Conservation (phyloP, 352 stramenopile species). For the Phytophthora lateralis region DNA sequence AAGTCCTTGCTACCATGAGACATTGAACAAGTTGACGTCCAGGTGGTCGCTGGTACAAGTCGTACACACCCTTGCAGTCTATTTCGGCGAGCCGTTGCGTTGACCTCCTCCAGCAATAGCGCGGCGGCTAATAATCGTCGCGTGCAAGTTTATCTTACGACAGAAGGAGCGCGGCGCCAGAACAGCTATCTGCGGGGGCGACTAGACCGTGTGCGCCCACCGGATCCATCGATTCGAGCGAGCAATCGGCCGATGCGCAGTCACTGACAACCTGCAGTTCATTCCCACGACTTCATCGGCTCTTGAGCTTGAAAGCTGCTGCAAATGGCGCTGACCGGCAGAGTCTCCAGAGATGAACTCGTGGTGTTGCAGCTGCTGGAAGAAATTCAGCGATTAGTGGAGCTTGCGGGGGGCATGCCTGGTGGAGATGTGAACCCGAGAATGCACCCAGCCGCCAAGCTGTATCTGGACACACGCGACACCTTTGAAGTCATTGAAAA, state of each 20-base stretch:
- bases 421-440: conserved; percentile 36
- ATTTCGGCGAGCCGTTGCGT: conserved; percentile 10
- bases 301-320: conserved; percentile 5
- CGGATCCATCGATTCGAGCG: neutral
- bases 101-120: conserved; percentile 13
- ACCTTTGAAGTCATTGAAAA: conserved; percentile 73
- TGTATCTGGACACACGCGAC: conserved; percentile 80
- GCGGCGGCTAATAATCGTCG: conserved; percentile 1
- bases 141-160: neutral
- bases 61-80: neutral
- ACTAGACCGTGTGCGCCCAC: neutral
- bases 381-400: conserved; percentile 61
- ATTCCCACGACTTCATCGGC: conserved; percentile 18
- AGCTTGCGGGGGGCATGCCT: conserved; percentile 23
- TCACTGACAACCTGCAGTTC: conserved; percentile 10
- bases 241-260: conserved; percentile 18
- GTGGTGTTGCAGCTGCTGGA: conserved; percentile 76
- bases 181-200: neutral
- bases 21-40: neutral
- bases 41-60: neutral
- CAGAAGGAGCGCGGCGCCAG: neutral
- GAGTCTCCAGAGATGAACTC: conserved; percentile 43
- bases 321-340: conserved; percentile 14
- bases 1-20: too few species aligned
- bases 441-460: conserved; percentile 64